Conservation (phyloP, 257 asterid species). For the Orobanche coerulescens region DNA sequence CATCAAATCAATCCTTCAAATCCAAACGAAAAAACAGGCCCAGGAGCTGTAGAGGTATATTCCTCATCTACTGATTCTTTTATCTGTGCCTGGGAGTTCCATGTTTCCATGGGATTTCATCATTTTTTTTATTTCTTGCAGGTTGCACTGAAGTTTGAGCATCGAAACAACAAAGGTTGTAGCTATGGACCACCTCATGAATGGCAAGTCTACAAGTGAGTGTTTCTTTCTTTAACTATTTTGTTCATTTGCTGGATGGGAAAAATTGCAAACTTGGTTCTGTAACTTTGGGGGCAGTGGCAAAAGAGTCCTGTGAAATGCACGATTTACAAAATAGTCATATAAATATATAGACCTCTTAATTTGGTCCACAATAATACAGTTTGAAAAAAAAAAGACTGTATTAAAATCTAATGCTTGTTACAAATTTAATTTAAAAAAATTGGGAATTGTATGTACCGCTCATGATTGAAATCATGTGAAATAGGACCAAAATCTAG, state of each 20-base stretch:
- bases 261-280: too few relatives aligned
- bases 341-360: too few relatives aligned
- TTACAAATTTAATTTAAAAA: too few relatives aligned
- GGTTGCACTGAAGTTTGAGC: conserved; percentile 69
- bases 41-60: conserved; percentile 60
- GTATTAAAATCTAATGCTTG: too few relatives aligned
- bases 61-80: conserved; percentile 6
- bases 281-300: too few relatives aligned
- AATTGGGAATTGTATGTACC: too few relatives aligned
- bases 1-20: conserved; percentile 46
- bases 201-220: conserved; percentile 57
- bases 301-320: too few relatives aligned
- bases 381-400: too few relatives aligned
- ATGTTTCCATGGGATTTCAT: background rate
- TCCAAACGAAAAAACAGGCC: conserved; percentile 52
- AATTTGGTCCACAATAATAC: too few relatives aligned
- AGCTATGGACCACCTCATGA: conserved; percentile 44
- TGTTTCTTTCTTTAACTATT: background rate
- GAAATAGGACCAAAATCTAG: too few relatives aligned
- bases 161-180: conserved; percentile 40
- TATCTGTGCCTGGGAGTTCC: background rate
- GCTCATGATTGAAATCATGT: too few relatives aligned
- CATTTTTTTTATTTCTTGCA: conserved; percentile 24
- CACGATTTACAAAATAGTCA: too few relatives aligned
- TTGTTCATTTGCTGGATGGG: background rate